Evolutionary conservation across 768 basidiomycete genomes (phyloP).

Genomic region (Amanita subjunquillea): DNA sequence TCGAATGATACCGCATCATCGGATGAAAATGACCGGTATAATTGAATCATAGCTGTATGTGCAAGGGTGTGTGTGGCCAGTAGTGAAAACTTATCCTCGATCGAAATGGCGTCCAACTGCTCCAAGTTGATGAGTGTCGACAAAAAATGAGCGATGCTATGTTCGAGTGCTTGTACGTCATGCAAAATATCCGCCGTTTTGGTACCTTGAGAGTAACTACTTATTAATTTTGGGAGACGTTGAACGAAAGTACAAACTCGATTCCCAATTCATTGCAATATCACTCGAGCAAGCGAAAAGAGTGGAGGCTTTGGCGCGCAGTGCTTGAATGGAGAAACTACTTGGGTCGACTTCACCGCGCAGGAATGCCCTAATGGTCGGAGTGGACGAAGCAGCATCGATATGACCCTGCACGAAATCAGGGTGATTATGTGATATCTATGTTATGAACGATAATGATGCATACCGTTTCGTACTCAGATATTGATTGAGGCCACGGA

Average conservation of each 20-base stretch:
- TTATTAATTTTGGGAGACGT: conserved; percentile 1
- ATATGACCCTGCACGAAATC: conserved; percentile 42
- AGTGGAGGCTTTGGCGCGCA: conserved; percentile 70
- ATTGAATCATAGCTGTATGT: conserved; percentile 54
- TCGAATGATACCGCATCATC: conserved; percentile 53
- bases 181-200: conserved; percentile 41
- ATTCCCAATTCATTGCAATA: conserved; percentile 49
- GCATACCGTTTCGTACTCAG: conserved; percentile 63
- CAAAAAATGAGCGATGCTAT: conserved; percentile 52
- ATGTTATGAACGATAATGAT: too few species aligned
- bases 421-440: too few species aligned
- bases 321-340: conserved; percentile 52
- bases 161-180: conserved; percentile 52
- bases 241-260: conserved; percentile 28
- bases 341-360: conserved; percentile 43
- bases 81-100: conserved; percentile 50
- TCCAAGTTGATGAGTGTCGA: conserved; percentile 55
- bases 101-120: conserved; percentile 44
- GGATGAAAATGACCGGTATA: conserved; percentile 52
- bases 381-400: conserved; percentile 37
- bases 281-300: conserved; percentile 60
- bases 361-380: conserved; percentile 55
- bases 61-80: conserved; percentile 56
- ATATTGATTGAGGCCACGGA: conserved; percentile 69
- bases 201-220: conserved; percentile 20